phyloP scores from a whole-genome alignment of 2,329 filamentous ascomycete genomes.

The Purpureocillium lavendulum region DNA sequence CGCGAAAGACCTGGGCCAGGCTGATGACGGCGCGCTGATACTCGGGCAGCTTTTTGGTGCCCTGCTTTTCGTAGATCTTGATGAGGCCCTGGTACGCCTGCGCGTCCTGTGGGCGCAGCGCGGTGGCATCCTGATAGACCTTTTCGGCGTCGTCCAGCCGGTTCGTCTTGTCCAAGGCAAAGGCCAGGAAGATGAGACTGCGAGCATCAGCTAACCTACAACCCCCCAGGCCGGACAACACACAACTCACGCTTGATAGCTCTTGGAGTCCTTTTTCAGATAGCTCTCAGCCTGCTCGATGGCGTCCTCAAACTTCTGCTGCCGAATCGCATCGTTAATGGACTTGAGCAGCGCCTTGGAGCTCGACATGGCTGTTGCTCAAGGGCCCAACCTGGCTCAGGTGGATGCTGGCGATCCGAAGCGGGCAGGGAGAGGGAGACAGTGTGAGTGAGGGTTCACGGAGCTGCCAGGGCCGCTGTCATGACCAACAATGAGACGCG shows the following conservation, averaged over 20 bases:
- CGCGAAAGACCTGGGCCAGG: conserved; percentile 66
- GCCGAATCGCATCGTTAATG: conserved; percentile 69
- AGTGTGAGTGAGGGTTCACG: too few relatives aligned
- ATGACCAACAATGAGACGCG: too few relatives aligned
- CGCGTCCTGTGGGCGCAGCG: conserved; percentile 64
- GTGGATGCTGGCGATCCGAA: too few relatives aligned
- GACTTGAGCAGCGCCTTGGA: conserved; percentile 72
- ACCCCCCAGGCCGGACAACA: background rate
- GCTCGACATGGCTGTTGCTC: conserved; percentile 32
- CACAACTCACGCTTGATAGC: conserved; percentile 67
- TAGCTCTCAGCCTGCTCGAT: conserved; percentile 60
- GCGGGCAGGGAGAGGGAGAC: too few relatives aligned
- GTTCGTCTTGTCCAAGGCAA: conserved; percentile 71
- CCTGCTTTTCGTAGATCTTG: conserved; percentile 76
- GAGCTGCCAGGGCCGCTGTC: too few relatives aligned
- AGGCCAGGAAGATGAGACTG: conserved; percentile 79
- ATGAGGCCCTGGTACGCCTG: conserved; percentile 88
- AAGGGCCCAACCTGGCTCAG: too few relatives aligned
- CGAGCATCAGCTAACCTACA: background rate
- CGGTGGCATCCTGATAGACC: conserved; percentile 65
- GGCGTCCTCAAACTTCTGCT: conserved; percentile 71
- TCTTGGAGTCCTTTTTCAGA: conserved; percentile 63
- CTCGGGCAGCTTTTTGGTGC: conserved; percentile 56
- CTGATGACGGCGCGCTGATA: conserved; percentile 68
- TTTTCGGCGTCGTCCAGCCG: conserved; percentile 65